Conservation (phyloP, 2,329 filamentous ascomycete species). For the Fusarium miscanthi region DNA sequence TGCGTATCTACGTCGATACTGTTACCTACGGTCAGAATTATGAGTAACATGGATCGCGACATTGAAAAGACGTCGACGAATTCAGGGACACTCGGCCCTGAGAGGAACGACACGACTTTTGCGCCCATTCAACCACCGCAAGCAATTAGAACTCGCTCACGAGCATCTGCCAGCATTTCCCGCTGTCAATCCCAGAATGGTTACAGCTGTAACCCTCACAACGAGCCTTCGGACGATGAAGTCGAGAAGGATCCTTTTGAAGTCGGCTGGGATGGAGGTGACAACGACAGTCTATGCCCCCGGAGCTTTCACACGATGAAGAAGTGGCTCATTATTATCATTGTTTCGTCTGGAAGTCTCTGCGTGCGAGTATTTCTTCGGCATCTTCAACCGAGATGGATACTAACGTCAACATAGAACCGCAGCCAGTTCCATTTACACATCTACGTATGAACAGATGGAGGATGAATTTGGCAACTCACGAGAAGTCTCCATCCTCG, state of each 20-base stretch:
- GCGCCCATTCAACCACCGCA: constrained; percentile 25
- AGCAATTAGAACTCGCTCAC: constrained; percentile 10
- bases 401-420: constrained; percentile 64
- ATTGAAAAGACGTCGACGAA: constrained; percentile 40
- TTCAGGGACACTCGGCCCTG: constrained; percentile 4
- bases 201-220: constrained; percentile 52
- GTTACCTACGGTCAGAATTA: background rate
- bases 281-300: constrained; percentile 79
- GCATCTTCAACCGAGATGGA: background rate
- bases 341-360: constrained; percentile 78
- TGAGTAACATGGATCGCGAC: constrained; percentile 38
- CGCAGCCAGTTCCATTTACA: constrained; percentile 89
- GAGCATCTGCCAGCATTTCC: constrained; percentile 26
- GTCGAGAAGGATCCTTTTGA: constrained; percentile 65
- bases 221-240: background rate
- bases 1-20: background rate
- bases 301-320: constrained; percentile 72
- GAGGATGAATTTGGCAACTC: constrained; percentile 78
- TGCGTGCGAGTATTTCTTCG: constrained; percentile 77
- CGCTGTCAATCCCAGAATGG: constrained; percentile 57
- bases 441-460: constrained; percentile 82
- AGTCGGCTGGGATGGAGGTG: constrained; percentile 78
- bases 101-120: constrained; percentile 8
- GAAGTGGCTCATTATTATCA: constrained; percentile 83
- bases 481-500: constrained; percentile 79